Percentiles rank a stretch among this genome's conserved stretches.
Conservation (phyloP, 1,139 yeast species). For the Meyerozyma elateridarum region DNA sequence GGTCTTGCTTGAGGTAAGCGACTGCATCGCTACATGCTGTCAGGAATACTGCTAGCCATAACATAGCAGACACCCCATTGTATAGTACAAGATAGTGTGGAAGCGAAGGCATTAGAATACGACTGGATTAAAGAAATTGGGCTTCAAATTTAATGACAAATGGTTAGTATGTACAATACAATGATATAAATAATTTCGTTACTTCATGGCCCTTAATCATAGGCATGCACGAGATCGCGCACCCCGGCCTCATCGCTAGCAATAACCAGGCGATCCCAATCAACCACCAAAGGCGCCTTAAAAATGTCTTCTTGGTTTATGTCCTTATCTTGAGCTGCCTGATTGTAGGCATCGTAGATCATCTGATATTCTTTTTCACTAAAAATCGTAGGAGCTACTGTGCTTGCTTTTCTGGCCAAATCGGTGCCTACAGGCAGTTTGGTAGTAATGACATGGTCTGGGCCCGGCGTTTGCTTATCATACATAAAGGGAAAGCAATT, state of each 20-base stretch:
- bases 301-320: constrained; percentile 34
- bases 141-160: no score
- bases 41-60: constrained; percentile 57
- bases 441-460: constrained; percentile 19
- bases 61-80: constrained; percentile 59
- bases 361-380: constrained; percentile 36
- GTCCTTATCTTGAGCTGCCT: constrained; percentile 20
- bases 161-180: no score
- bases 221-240: background rate
- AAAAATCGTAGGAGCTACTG: constrained; percentile 27
- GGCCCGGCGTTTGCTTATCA: constrained; percentile 18
- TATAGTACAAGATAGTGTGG: constrained; percentile 35
- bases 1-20: constrained; percentile 6
- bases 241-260: constrained; percentile 31
- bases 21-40: constrained; percentile 15
- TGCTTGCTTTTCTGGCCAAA: constrained; percentile 10
- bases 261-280: constrained; percentile 44
- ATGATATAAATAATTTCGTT: no score
- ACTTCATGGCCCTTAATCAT: no score
- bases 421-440: constrained; percentile 24
- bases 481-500: constrained; percentile 36
- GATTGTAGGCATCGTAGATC: constrained; percentile 37
- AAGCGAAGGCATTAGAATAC: no score
- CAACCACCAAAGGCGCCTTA: constrained; percentile 41
- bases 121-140: no score